phyloP scores from a whole-genome alignment of 225 moss, liverwort and hornwort species.

The Straminergon stramineum region DNA sequence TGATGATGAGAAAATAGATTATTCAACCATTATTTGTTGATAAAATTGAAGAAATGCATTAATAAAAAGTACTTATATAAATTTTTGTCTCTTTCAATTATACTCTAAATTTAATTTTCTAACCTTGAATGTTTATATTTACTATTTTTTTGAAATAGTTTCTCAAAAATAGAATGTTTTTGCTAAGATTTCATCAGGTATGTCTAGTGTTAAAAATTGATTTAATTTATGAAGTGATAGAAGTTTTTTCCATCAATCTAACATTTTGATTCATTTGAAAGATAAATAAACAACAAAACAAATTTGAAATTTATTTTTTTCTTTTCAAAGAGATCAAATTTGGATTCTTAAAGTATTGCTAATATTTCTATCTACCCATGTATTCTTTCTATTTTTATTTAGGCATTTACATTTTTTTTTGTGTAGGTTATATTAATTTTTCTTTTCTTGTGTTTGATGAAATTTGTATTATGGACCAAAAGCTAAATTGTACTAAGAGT shows the following conservation, averaged over 20 bases:
- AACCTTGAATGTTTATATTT: neutral
- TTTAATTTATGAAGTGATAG: too few species aligned
- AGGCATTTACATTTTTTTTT: too few species aligned
- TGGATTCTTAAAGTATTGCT: neutral
- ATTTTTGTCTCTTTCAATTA: neutral
- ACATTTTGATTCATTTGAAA: neutral
- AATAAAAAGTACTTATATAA: too few species aligned
- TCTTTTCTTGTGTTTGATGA: too few species aligned
- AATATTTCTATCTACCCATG: too few species aligned
- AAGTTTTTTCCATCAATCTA: too few species aligned
- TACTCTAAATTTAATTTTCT: neutral
- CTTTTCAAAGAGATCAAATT: neutral
- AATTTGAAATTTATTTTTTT: too few species aligned
- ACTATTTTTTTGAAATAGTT: neutral
- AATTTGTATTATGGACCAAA: neutral
- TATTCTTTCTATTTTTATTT: too few species aligned
- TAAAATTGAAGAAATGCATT: neutral
- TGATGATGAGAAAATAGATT: accelerated
- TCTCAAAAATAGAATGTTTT: neutral
- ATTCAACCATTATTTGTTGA: too few species aligned
- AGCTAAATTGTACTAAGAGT: too few species aligned
- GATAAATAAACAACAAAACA: neutral
- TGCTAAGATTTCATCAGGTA: neutral
- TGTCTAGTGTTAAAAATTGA: too few species aligned
- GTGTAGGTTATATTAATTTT: too few species aligned